Evolutionary conservation across 768 basidiomycete species (phyloP), one percentile per base, ranked within the genome.

Genomic region (Tremella mesenterica): DNA sequence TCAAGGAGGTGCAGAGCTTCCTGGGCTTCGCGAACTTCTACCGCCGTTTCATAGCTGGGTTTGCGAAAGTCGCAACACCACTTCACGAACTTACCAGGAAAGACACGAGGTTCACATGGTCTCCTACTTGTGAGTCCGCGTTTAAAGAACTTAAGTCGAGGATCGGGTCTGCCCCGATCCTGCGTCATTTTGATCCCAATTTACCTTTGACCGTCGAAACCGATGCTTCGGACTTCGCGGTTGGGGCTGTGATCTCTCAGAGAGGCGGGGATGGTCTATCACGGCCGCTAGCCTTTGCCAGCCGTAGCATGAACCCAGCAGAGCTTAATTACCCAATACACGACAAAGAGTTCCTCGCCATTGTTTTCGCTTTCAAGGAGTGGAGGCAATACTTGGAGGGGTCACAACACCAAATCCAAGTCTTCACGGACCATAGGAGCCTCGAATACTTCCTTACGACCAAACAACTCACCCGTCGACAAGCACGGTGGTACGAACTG

Each of bases 281-380:
- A 18, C 58, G 58, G 23, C 68, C 79, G 0, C 58, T 79, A n/a
- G 77, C 72, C 0, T 81, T 74, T 50, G n/a, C 53, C 25, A 60
- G 59, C 13, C 53, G 63, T 13, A 64, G 51, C n/a, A 13, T 67
- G 27, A 59, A 53, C 14, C 33, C 57, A 0, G 62, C 75, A 0
- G 75, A 82, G 58, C 28, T 58, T 0, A 81, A 80, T 61, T 81
- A 81, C 54, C 69, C 79, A 10, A 74, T 78, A 25, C 74, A 81
- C 52, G 75, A 82, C 56, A 76, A 77, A 53, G 80, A 81, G 69
- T 63, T 80, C 20, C 70, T 81, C 0, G 77, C 76, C 3, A 74
- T 81, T 50, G 63, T 80, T n/a, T 27, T 63, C 21, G 71, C 72
- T 0, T 48, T 54, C 29, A 20, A 4, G 5, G 27, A 26, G 3